Percentiles rank a stretch among this genome's conserved stretches.
phyloP scores from a whole-genome alignment of 2,329 filamentous ascomycete genomes.

The Trichoderma sp. region DNA sequence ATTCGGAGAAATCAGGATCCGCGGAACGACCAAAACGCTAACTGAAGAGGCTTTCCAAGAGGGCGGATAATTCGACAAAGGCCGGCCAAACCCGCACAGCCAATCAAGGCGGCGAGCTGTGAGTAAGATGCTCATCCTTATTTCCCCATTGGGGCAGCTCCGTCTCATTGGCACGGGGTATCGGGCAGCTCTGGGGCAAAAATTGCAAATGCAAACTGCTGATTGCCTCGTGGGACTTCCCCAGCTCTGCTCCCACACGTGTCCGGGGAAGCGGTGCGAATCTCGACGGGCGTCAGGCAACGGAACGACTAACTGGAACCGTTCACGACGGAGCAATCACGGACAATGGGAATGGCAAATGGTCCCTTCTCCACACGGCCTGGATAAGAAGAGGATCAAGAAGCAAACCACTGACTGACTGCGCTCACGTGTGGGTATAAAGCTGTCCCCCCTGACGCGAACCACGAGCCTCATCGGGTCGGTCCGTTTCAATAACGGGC shows the following conservation, averaged over 20 bases:
- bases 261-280: neutral
- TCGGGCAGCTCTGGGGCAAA: neutral
- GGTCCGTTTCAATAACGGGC: slow-evolving; percentile 19
- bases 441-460: neutral
- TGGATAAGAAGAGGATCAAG: neutral
- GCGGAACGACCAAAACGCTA: neutral
- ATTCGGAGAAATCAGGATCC: slow-evolving; percentile 20
- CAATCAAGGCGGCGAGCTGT: neutral
- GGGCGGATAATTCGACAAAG: slow-evolving; percentile 14
- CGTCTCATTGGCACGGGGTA: neutral
- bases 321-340: neutral
- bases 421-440: slow-evolving; percentile 11
- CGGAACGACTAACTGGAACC: neutral
- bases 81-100: neutral
- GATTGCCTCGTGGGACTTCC: neutral
- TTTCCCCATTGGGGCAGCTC: slow-evolving; percentile 15
- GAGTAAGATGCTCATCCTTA: neutral
- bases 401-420: neutral
- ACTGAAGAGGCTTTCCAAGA: neutral
- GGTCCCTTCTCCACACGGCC: neutral
- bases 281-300: neutral
- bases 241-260: slow-evolving; percentile 3
- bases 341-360: neutral
- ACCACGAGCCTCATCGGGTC: slow-evolving; percentile 16
- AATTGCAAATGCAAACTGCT: neutral